Conservation (phyloP, 345 rosid species). For the Acer yangbiense region DNA sequence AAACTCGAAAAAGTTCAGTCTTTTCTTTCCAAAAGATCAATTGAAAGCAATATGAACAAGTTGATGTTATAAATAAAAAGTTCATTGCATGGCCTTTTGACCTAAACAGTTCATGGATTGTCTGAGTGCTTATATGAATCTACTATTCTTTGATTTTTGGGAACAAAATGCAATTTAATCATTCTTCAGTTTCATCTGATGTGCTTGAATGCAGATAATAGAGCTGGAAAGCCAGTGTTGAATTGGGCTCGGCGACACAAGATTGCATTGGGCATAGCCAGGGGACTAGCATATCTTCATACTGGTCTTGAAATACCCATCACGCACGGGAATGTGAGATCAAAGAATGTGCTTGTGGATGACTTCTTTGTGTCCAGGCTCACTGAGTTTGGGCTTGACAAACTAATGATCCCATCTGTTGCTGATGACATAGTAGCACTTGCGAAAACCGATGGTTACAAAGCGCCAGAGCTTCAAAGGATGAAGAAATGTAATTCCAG, state of each 20-base stretch:
- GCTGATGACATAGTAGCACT: slow-evolving; percentile 92
- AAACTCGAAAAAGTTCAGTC: neutral
- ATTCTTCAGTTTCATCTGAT: neutral
- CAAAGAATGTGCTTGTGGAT: slow-evolving; percentile 91
- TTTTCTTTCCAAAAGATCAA: neutral
- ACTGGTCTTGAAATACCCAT: slow-evolving; percentile 73
- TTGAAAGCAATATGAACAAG: neutral
- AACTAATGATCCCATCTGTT: slow-evolving; percentile 83
- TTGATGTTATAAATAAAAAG: neutral
- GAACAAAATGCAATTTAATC: neutral
- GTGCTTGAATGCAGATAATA: slow-evolving; percentile 54
- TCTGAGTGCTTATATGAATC: neutral
- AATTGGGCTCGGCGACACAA: slow-evolving; percentile 98
- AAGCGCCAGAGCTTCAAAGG: slow-evolving; percentile 95
- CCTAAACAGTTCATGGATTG: neutral
- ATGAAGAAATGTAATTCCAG: slow-evolving; percentile 95
- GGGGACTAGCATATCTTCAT: slow-evolving; percentile 89
- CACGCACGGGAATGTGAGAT: slow-evolving; percentile 87
- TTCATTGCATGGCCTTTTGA: neutral
- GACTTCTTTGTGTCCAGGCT: slow-evolving; percentile 83
- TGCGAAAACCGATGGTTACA: slow-evolving; percentile 85
- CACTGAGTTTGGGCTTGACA: slow-evolving; percentile 91
- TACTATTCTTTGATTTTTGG: neutral
- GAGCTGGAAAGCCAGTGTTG: slow-evolving; percentile 72
- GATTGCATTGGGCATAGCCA: slow-evolving; percentile 86